A percentile compares a stretch with the other conserved stretches of the same genome.
These are phyloP conservation scores for Scedosporium aurantiacum DNA, from an alignment of 2,329 filamentous ascomycete genomes.

Conservation along the genomic window DNA sequence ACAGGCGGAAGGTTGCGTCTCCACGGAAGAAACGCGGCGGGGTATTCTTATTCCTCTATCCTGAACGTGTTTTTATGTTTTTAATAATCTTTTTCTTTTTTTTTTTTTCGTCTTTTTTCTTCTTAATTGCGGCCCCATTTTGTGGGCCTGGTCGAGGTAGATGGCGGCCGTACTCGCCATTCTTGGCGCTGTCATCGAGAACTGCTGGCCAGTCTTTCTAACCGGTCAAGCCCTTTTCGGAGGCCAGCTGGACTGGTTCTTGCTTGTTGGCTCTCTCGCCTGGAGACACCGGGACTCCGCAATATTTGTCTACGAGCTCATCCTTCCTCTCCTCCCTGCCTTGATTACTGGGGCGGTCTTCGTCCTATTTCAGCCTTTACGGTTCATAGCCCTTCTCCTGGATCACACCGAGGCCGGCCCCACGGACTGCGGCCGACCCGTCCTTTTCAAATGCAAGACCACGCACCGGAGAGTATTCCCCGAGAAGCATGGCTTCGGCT, in stretches of 20 bases:
- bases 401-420: slow-evolving; percentile 13
- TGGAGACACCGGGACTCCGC: slow-evolving; percentile 10
- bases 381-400: neutral
- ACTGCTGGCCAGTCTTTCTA: slow-evolving; percentile 9
- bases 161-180: too few species aligned
- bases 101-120: too few species aligned
- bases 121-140: too few species aligned
- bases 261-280: slow-evolving; percentile 14
- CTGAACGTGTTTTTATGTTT: too few species aligned
- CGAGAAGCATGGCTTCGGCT: slow-evolving; percentile 54
- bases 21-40: too few species aligned
- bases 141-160: too few species aligned
- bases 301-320: neutral
- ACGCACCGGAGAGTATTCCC: slow-evolving; percentile 58
- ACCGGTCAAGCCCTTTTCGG: slow-evolving; percentile 14
- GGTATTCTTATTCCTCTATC: too few species aligned
- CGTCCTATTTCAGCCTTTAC: neutral
- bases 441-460: slow-evolving; percentile 54
- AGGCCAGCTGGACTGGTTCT: slow-evolving; percentile 14
- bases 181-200: neutral
- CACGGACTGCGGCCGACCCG: slow-evolving; percentile 22
- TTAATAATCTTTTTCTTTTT: too few species aligned
- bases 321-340: neutral
- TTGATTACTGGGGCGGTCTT: neutral
- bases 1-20: too few species aligned